phyloP scores from a whole-genome alignment of 345 rosid genomes.

The Salix purpurea region DNA sequence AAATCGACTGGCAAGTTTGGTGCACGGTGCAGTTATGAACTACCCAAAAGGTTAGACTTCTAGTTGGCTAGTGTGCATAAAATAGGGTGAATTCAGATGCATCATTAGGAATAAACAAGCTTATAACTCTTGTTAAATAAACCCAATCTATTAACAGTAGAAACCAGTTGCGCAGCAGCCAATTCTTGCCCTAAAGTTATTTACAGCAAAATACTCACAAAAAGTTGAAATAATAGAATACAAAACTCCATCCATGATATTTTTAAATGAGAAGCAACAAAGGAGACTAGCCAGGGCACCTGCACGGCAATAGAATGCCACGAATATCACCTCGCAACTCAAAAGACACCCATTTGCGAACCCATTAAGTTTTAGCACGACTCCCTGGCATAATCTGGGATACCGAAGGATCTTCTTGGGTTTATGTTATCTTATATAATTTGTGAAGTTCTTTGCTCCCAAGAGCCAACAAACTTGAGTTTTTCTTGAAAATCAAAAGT shows the following conservation, averaged over 20 bases:
- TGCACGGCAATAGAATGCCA: not conserved
- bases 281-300: not conserved
- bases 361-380: not conserved
- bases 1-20: not conserved
- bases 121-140: too few relatives aligned
- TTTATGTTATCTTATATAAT: too few relatives aligned
- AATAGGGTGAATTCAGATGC: not conserved
- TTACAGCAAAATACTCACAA: too few relatives aligned
- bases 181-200: too few relatives aligned
- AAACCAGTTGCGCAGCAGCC: too few relatives aligned
- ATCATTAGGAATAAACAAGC: not conserved
- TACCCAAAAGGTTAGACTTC: not conserved
- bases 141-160: too few relatives aligned
- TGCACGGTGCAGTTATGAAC: too few relatives aligned
- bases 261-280: too few relatives aligned
- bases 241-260: not conserved
- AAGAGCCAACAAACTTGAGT: not conserved
- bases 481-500: not conserved
- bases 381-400: not conserved
- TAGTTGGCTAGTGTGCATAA: not conserved
- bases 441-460: not conserved
- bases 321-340: not conserved
- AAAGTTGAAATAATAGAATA: too few relatives aligned
- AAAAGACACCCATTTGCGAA: too few relatives aligned
- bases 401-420: not conserved